phyloP scores from a whole-genome alignment of 768 basidiomycete genomes.

The Rhizopogon roseolus region DNA sequence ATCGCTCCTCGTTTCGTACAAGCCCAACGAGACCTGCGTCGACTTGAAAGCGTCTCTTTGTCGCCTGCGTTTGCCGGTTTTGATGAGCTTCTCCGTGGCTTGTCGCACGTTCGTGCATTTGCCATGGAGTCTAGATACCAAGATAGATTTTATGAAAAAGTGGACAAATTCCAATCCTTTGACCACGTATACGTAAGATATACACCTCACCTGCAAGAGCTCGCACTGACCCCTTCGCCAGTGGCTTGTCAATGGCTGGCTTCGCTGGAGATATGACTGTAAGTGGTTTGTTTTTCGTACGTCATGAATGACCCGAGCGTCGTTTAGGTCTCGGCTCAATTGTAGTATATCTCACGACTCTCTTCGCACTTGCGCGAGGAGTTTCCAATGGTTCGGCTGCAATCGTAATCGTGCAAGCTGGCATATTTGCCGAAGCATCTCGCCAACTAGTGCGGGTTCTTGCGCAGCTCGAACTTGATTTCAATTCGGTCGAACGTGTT shows the following conservation, averaged over 20 bases:
- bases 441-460: constrained; percentile 63
- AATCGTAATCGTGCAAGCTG: constrained; percentile 68
- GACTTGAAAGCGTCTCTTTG: constrained; percentile 60
- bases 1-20: constrained; percentile 57
- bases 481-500: constrained; percentile 72
- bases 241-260: constrained; percentile 69
- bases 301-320: not conserved
- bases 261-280: constrained; percentile 75
- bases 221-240: constrained; percentile 15
- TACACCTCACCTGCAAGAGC: not conserved
- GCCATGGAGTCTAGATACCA: constrained; percentile 68
- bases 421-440: constrained; percentile 65
- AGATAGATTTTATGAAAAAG: constrained; percentile 53
- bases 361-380: constrained; percentile 59
- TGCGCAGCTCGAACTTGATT: constrained; percentile 69
- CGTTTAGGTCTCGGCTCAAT: constrained; percentile 58
- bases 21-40: constrained; percentile 61
- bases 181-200: constrained; percentile 63
- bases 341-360: constrained; percentile 62
- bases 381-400: constrained; percentile 60
- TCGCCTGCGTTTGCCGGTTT: constrained; percentile 73
- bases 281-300: constrained; percentile 11
- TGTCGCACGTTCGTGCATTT: constrained; percentile 66
- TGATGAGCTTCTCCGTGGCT: constrained; percentile 63
- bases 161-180: constrained; percentile 65